phyloP scores from a whole-genome alignment of 1,284 basidiomycete species.

The Tremellales sp. region DNA sequence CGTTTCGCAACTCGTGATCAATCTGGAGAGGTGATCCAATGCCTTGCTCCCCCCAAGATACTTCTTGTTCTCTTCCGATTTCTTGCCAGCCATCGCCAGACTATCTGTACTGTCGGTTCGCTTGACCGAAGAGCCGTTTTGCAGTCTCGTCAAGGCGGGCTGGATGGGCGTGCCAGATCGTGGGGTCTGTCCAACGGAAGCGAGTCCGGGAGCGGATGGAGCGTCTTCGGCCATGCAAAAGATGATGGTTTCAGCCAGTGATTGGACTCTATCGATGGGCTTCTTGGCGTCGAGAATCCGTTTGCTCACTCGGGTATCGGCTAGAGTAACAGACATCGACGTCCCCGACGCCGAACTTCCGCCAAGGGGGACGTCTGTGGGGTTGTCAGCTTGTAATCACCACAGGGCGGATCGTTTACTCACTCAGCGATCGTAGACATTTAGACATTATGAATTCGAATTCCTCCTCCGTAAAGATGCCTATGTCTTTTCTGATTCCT shows the following conservation, averaged over 20 bases:
- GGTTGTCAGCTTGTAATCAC: conserved; percentile 1
- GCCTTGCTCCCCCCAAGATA: conserved; percentile 85
- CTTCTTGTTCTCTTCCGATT: conserved; percentile 40
- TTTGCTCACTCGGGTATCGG: conserved; percentile 57
- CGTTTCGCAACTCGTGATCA: conserved; percentile 89
- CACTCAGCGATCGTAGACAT: conserved; percentile 81
- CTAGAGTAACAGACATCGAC: conserved; percentile 47
- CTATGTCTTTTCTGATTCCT: conserved; percentile 73
- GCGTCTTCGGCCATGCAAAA: conserved; percentile 90
- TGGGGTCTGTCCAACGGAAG: conserved; percentile 55
- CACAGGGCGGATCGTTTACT: conserved; percentile 40
- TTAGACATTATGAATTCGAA: conserved; percentile 85
- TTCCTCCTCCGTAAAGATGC: conserved; percentile 81
- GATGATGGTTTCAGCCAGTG: conserved; percentile 78
- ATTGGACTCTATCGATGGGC: conserved; percentile 69
- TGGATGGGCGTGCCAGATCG: conserved; percentile 30
- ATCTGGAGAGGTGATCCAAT: conserved; percentile 78
- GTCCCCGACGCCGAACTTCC: conserved; percentile 36
- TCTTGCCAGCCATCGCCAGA: conserved; percentile 39
- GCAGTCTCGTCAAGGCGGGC: conserved; percentile 25
- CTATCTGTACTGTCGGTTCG: conserved; percentile 39
- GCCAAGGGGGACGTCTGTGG: conserved; percentile 53
- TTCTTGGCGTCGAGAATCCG: conserved; percentile 70
- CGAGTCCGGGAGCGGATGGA: conserved; percentile 49
- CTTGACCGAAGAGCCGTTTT: conserved; percentile 49